Conservation (phyloP, 192 early-diverging fungal genomes). For the Dimargaris xerosporica region DNA sequence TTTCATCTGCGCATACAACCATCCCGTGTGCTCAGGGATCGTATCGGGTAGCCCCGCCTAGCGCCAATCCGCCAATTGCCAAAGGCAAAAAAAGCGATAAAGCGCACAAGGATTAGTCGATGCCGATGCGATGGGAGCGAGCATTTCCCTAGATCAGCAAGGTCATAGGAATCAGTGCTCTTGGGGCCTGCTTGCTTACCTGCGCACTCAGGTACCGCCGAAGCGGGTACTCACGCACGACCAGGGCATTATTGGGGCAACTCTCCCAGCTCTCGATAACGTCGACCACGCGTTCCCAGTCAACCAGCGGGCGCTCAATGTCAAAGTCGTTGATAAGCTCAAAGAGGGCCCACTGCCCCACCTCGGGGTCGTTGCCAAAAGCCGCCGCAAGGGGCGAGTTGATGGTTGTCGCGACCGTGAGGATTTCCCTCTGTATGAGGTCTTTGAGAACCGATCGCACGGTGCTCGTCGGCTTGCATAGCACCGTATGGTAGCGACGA, state of each 20-base stretch:
- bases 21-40: neutral
- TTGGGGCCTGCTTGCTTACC: no score
- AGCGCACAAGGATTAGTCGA: no score
- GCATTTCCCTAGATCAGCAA: no score
- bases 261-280: conserved; percentile 74
- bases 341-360: conserved; percentile 66
- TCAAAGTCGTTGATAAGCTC: conserved; percentile 76
- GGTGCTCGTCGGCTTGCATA: conserved; percentile 56
- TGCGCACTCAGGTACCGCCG: neutral
- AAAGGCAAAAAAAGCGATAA: no score
- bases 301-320: conserved; percentile 75
- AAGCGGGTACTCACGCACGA: conserved; percentile 16
- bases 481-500: conserved; percentile 56
- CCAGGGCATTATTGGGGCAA: conserved; percentile 53
- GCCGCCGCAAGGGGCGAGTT: neutral
- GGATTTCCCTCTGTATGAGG: conserved; percentile 41
- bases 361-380: neutral
- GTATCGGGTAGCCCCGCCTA: neutral
- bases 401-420: conserved; percentile 21
- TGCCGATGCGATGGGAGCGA: no score
- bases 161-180: no score
- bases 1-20: conserved; percentile 5
- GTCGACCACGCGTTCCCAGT: conserved; percentile 78
- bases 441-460: conserved; percentile 55
- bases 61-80: neutral